A percentile compares a stretch with the other conserved stretches of the same genome.
phyloP scores from a whole-genome alignment of 805 yeast genomes.

The Hanseniaspora thailandica region DNA sequence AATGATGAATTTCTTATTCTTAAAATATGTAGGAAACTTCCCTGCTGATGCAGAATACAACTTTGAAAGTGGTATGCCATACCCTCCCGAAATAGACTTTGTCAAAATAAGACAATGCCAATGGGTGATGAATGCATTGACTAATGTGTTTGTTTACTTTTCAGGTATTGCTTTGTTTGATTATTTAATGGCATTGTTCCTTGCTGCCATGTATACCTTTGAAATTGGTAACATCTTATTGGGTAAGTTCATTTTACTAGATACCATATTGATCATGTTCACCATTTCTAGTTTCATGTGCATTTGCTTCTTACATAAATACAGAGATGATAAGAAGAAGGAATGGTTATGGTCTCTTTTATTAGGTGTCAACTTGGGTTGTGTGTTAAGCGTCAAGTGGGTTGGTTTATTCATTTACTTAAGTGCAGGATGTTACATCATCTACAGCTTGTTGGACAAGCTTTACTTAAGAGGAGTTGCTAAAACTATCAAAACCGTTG shows the following conservation, averaged over 20 bases:
- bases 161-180: constrained; percentile 74
- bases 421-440: constrained; percentile 47
- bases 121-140: constrained; percentile 68
- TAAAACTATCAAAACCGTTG: constrained; percentile 33
- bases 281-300: constrained; percentile 40
- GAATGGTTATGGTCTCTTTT: constrained; percentile 60
- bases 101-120: constrained; percentile 81
- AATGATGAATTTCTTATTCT: constrained; percentile 42
- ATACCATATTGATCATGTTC: constrained; percentile 81
- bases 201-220: constrained; percentile 65
- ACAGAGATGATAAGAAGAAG: constrained; percentile 46
- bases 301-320: constrained; percentile 52
- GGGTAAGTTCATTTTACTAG: constrained; percentile 80
- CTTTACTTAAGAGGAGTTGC: constrained; percentile 60
- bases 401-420: constrained; percentile 63
- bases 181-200: constrained; percentile 18
- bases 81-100: constrained; percentile 67
- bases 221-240: constrained; percentile 77
- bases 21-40: constrained; percentile 9
- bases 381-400: constrained; percentile 79
- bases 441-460: constrained; percentile 37
- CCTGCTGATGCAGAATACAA: constrained; percentile 54
- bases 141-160: constrained; percentile 78
- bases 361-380: constrained; percentile 62
- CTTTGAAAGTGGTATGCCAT: constrained; percentile 69